Base-by-base conservation (phyloP, 2,329 filamentous ascomycete species). In the Fusarium sp. region DNA sequence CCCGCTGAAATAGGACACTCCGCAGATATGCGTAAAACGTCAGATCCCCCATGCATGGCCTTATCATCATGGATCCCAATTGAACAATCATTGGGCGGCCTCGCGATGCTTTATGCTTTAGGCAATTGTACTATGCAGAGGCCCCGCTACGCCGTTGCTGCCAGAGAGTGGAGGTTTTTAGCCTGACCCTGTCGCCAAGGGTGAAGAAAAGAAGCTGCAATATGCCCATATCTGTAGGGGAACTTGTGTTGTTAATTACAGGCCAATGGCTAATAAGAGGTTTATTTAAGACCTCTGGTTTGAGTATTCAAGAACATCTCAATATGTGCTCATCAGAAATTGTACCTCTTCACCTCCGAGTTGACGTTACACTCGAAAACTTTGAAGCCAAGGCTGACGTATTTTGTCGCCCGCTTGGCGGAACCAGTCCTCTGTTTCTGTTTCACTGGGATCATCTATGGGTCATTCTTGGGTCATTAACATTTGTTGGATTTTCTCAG, bases 41-140 rank as follows among this genome's bases (percentile, higher is more conserved):
- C 71, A 73, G 71, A 74, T 74, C 71, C 68, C 64, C 68, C 65
- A 72, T 74, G 72, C 72, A 74, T 73, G 72, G 56, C 68, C 72
- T 74, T 74, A 74, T 74, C 72, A 69, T 59, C 55, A 57, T 58
- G 65, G 53, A 66, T 57, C 57, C 55, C 49, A 55, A 54, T 56
- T 67, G 46, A 63, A 63, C 46, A 35, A 31, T 37, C 47, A 66
- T 72, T 65, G 59, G 70, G 62, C 50, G 39, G 31, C 18, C 42
- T 63, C 53, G 38, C 21, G 21, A 63, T 56, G 57, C 31, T 63
- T 63, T 63, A 63, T 63, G 57, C 31, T 63, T 63, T 63, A 63
- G 60, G 57, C 60, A 63, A 63, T 63, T 26, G 33, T n/a, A 33
- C 31, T 33, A 33, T 65, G 21, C 20, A 28, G 42, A 37, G 24